Conservation (phyloP, 345 rosid genomes). For the Hypericum androsaemum region DNA sequence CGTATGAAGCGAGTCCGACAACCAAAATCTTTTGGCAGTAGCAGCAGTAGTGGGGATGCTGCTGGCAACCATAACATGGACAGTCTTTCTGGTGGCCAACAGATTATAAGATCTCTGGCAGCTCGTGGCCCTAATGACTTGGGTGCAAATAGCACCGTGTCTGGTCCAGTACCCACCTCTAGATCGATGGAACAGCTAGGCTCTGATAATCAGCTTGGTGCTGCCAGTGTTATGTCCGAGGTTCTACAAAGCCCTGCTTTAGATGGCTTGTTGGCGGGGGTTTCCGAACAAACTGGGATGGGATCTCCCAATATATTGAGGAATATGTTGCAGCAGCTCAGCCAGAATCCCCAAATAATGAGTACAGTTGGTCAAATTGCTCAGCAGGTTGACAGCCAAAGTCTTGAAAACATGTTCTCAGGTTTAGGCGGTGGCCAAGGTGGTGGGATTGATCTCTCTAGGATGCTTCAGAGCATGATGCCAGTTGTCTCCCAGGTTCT, state of each 20-base stretch:
- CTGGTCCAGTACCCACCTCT: conserved; percentile 16
- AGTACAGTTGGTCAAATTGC: conserved; percentile 77
- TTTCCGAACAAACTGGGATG: conserved; percentile 64
- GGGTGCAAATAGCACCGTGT: conserved; percentile 11
- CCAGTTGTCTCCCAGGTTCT: conserved; percentile 85
- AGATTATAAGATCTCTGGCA: conserved; percentile 54
- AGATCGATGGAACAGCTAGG: conserved; percentile 23
- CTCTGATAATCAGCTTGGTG: conserved; percentile 35
- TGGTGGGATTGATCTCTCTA: conserved; percentile 64
- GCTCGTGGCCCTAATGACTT: conserved; percentile 34
- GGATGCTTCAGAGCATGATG: conserved; percentile 92
- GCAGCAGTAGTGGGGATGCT: conserved; percentile 30
- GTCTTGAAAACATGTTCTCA: conserved; percentile 59
- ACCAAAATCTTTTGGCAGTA: conserved; percentile 23
- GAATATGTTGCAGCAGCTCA: conserved; percentile 76
- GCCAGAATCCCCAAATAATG: conserved; percentile 79
- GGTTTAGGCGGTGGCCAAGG: conserved; percentile 49
- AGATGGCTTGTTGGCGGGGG: conserved; percentile 58
- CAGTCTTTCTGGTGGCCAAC: conserved; percentile 35
- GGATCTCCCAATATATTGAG: conserved; percentile 75
- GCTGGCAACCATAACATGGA: conserved; percentile 26
- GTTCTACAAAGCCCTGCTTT: conserved; percentile 56
- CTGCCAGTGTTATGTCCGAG: conserved; percentile 57
- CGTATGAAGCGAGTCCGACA: conserved; percentile 57
- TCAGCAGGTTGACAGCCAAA: conserved; percentile 72